Conservation (phyloP, 73 alveolate species). For the Paramecium sexaurelia region DNA sequence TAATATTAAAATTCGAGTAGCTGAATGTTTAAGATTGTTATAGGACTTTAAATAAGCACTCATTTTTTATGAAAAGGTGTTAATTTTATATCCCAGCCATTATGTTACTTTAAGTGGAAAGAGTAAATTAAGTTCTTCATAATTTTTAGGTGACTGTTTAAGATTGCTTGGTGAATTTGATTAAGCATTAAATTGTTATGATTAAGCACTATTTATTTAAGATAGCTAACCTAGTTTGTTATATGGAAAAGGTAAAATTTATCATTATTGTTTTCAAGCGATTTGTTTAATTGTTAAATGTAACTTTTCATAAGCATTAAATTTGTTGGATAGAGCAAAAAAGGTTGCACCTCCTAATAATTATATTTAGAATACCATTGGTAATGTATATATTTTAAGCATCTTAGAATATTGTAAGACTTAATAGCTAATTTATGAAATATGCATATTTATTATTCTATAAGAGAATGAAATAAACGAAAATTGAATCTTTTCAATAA, state of each 20-base stretch:
- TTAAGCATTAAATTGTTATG: not conserved
- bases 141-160: not conserved
- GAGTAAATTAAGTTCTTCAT: not conserved
- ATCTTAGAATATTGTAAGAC: not conserved
- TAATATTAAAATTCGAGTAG: not conserved
- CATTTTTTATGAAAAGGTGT: not conserved
- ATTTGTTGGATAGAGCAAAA: not conserved
- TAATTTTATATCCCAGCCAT: not conserved
- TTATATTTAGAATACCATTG: not conserved
- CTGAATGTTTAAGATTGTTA: not conserved
- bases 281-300: not conserved
- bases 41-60: not conserved
- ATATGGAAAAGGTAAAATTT: not conserved
- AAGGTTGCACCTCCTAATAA: not conserved
- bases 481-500: no score
- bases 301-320: not conserved
- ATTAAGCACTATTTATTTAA: not conserved
- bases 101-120: not conserved
- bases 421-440: not conserved
- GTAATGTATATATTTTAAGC: not conserved
- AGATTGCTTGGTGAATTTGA: not conserved
- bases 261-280: not conserved
- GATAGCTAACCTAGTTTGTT: not conserved
- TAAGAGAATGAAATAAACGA: no score
- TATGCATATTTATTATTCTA: no score